A percentile compares a stretch with the other conserved stretches of the same genome.
These are phyloP conservation scores for Scutellospora calospora DNA, from an alignment of 371 early-diverging fungal genomes.

Conservation along the genomic window DNA sequence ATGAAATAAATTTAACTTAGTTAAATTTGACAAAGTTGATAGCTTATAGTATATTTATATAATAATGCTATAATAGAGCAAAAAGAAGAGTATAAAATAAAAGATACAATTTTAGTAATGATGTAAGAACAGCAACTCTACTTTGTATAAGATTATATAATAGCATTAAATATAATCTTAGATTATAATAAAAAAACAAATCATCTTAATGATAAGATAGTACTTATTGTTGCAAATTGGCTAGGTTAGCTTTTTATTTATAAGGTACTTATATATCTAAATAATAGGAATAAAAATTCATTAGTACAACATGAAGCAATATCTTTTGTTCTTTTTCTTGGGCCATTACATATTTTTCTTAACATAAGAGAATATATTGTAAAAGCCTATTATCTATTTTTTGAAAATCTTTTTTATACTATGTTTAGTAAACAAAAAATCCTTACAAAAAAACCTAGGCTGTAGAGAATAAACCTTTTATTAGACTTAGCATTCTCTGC, in stretches of 20 bases:
- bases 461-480: slow-evolving; percentile 22
- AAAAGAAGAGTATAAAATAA: neutral
- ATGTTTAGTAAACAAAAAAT: neutral
- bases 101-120: neutral
- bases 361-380: neutral
- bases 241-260: neutral
- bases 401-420: neutral
- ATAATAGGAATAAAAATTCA: neutral
- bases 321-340: neutral
- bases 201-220: neutral
- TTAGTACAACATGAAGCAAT: neutral
- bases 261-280: neutral
- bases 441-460: neutral
- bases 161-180: neutral
- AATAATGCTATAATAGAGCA: neutral
- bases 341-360: neutral
- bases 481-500: neutral
- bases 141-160: neutral
- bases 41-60: neutral
- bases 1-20: neutral
- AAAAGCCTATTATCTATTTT: neutral
- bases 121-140: neutral
- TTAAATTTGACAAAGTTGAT: neutral
- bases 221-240: neutral
- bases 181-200: neutral